Percentiles rank a stretch among this genome's conserved stretches.
phyloP scores from a whole-genome alignment of 2,329 filamentous ascomycete species.

The Xylaria sp. region DNA sequence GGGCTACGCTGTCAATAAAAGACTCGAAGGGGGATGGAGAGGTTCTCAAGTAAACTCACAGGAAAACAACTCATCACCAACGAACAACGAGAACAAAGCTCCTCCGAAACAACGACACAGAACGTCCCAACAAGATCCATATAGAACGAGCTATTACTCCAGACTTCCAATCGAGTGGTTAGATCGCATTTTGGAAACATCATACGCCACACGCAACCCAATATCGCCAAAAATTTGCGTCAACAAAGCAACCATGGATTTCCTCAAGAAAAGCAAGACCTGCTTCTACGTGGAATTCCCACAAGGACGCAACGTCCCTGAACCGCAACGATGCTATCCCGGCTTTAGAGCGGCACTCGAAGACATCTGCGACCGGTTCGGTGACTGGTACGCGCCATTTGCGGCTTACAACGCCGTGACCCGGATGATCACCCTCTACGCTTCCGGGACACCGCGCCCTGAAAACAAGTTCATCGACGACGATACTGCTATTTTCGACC shows the following conservation, averaged over 20 bases:
- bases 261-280: conserved; percentile 14
- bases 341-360: conserved; percentile 40
- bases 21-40: neutral
- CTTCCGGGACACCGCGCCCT: conserved; percentile 23
- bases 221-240: conserved; percentile 26
- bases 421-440: conserved; percentile 37
- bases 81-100: conserved; percentile 6
- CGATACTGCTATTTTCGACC: conserved; percentile 37
- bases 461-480: conserved; percentile 15
- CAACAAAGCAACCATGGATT: conserved; percentile 21
- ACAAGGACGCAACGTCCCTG: neutral
- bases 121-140: neutral
- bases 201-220: conserved; percentile 34
- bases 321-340: conserved; percentile 38
- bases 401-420: conserved; percentile 37
- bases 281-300: conserved; percentile 27
- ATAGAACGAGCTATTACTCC: conserved; percentile 12
- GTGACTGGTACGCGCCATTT: conserved; percentile 40
- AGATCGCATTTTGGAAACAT: conserved; percentile 42
- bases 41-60: neutral
- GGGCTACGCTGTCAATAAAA: neutral
- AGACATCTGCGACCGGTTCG: conserved; percentile 40
- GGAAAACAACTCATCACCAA: neutral
- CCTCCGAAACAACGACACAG: neutral
- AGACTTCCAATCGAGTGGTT: conserved; percentile 39